Conservation (phyloP, 441 rosid genomes). For the Flueggea neowawraea region DNA sequence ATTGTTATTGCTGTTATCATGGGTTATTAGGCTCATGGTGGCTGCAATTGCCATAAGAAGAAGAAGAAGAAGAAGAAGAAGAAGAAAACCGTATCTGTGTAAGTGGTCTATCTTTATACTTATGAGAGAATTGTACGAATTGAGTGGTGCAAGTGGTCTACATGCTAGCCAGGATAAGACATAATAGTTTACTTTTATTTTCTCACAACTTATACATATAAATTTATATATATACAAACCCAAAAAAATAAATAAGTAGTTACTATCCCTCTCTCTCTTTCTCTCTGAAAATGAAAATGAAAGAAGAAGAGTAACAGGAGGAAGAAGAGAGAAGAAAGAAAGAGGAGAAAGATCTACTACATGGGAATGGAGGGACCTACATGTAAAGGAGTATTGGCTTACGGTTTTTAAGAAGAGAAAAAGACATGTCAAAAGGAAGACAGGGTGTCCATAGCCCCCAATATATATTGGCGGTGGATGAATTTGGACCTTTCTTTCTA, state of each 20-base stretch:
- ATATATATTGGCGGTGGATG: conserved; percentile 32
- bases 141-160: conserved; percentile 33
- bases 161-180: conserved; percentile 32
- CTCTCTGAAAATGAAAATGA: not conserved
- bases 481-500: conserved; percentile 29
- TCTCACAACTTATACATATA: not conserved
- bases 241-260: no score
- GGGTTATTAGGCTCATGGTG: conserved; percentile 36
- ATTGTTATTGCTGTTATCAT: conserved; percentile 20
- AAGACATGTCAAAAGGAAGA: conserved; percentile 59
- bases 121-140: conserved; percentile 19
- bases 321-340: not conserved
- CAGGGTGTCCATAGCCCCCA: conserved; percentile 48
- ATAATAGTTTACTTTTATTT: not conserved
- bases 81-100: no score
- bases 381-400: conserved; percentile 15
- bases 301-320: not conserved
- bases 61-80: no score
- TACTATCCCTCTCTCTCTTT: no score
- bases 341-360: conserved; percentile 32
- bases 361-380: conserved; percentile 40
- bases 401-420: conserved; percentile 52
- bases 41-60: conserved; percentile 82
- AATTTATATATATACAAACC: not conserved
- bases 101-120: conserved; percentile 19